phyloP scores from a whole-genome alignment of 768 basidiomycete species.

The Trametes coccinea region DNA sequence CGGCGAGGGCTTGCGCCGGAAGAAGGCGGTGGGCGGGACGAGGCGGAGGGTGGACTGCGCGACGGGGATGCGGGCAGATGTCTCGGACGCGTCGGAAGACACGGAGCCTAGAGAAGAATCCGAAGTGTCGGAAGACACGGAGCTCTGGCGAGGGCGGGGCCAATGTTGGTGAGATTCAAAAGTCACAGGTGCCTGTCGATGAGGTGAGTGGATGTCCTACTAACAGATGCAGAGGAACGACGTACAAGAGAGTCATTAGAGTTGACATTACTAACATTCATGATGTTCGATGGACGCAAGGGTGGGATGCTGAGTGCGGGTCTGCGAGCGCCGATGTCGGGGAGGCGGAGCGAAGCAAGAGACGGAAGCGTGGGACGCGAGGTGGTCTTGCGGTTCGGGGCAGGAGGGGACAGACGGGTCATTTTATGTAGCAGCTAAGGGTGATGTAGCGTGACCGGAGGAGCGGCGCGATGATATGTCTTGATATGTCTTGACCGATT shows the following conservation, averaged over 20 bases:
- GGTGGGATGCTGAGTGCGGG: background rate
- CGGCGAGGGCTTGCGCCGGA: conserved; percentile 1
- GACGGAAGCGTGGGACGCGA: conserved; percentile 56
- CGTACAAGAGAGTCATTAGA: conserved; percentile 20
- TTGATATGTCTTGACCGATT: conserved; percentile 14
- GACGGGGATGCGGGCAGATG: conserved; percentile 19
- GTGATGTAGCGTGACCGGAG: conserved; percentile 7
- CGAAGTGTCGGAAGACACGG: conserved; percentile 10
- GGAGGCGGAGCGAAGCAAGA: conserved; percentile 49
- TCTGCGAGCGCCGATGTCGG: conserved; percentile 19
- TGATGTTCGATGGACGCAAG: conserved; percentile 3
- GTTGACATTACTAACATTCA: conserved; percentile 11
- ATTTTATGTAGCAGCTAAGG: conserved; percentile 16
- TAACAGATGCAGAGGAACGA: background rate
- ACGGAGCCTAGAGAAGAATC: background rate
- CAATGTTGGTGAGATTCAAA: conserved; percentile 33
- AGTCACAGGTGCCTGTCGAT: conserved; percentile 12
- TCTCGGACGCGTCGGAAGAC: conserved; percentile 5
- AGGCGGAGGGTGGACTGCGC: conserved; percentile 4
- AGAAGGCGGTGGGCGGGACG: background rate
- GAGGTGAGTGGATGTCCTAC: background rate
- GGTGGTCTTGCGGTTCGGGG: conserved; percentile 18
- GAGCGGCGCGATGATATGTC: background rate
- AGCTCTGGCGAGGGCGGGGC: conserved; percentile 36
- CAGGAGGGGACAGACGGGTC: conserved; percentile 10